phyloP scores from a whole-genome alignment of 305 asterid species.

The Fraxinus platypoda region DNA sequence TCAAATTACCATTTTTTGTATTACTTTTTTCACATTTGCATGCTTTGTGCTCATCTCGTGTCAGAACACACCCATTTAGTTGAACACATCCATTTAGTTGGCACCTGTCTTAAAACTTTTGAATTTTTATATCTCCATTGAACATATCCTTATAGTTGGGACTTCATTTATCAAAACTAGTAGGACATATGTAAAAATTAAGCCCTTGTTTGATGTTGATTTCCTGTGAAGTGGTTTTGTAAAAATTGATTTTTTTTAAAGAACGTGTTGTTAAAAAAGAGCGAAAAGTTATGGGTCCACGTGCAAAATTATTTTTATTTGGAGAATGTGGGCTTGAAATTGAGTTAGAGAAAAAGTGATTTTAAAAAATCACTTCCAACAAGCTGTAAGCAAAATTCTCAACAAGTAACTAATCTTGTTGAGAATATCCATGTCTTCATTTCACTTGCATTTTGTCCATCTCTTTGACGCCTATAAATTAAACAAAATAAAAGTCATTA shows the following conservation, averaged over 20 bases:
- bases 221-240: background rate
- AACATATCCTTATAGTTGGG: background rate
- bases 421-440: background rate
- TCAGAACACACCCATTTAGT: no score
- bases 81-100: background rate
- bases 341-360: background rate
- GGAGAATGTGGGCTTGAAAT: background rate
- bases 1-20: conserved; percentile 10
- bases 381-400: background rate
- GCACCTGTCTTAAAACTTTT: no score
- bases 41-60: background rate
- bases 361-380: background rate
- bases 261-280: no score
- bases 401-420: background rate
- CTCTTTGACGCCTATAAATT: background rate
- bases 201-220: background rate
- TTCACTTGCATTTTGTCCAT: background rate
- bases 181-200: background rate
- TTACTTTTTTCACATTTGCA: background rate
- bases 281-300: background rate
- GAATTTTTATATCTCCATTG: no score
- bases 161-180: background rate
- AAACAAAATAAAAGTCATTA: background rate
- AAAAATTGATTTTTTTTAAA: no score
- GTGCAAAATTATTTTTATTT: background rate